phyloP scores from a whole-genome alignment of 75 land plant species.

The Cupressus sempervirens region DNA sequence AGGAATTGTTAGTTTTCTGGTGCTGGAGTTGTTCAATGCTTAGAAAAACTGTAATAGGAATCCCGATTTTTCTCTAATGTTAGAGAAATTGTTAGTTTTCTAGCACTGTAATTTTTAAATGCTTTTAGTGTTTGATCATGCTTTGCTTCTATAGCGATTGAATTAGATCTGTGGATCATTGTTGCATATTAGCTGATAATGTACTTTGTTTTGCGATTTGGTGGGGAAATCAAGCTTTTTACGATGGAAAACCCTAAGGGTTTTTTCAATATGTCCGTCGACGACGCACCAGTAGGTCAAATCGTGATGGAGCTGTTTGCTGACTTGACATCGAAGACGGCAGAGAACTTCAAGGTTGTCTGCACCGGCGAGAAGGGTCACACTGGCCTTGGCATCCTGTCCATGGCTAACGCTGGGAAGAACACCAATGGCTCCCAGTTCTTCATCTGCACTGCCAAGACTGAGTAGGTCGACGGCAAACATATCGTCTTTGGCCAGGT shows the following conservation, averaged over 20 bases:
- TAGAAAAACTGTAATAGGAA: too few species aligned
- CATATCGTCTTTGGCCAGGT: conserved; percentile 87
- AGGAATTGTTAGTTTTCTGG: too few species aligned
- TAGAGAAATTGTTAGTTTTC: too few species aligned
- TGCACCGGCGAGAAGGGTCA: conserved; percentile 85
- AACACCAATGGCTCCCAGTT: conserved; percentile 81
- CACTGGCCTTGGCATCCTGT: conserved; percentile 53
- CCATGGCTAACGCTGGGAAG: conserved; percentile 72
- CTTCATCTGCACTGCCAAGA: conserved; percentile 46
- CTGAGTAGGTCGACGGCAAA: conserved; percentile 46
- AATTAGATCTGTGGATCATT: too few species aligned
- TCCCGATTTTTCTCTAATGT: too few species aligned
- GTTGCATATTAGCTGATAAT: not conserved
- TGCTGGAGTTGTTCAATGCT: too few species aligned
- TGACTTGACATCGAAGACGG: conserved; percentile 48
- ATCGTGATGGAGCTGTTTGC: conserved; percentile 58
- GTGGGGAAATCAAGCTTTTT: not conserved
- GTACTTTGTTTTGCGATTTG: not conserved
- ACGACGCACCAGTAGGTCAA: conserved; percentile 20
- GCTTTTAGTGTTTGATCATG: too few species aligned
- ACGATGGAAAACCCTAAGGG: not conserved
- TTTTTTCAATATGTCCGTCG: not conserved
- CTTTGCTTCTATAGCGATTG: too few species aligned
- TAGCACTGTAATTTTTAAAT: too few species aligned
- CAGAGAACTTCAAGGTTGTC: conserved; percentile 66